Base-by-base conservation (phyloP, 192 early-diverging fungal genomes). In the Rhizoclosmatium globosum region DNA sequence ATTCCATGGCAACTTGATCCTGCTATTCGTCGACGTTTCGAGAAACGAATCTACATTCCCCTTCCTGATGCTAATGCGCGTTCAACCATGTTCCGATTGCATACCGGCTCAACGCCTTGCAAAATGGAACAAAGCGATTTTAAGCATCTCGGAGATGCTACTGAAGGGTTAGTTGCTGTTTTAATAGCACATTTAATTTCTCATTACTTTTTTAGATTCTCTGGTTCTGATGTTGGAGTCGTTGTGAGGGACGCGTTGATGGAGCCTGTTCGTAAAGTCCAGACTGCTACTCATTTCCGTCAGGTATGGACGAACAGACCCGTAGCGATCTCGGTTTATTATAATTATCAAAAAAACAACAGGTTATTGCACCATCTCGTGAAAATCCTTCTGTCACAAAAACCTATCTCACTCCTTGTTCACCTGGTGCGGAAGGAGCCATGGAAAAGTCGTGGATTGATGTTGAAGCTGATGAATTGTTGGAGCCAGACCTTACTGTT, bases 31-130 rank as follows among this genome's bases (percentile, higher is more conserved):
- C 86, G 98, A 81, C 88, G 97, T 91, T 99, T 99, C 74, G 97
- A 99, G 82, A 98, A 95, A 84, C 89, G 98, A 71, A 99, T 99
- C 53, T 99, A 95, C 84, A 99, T 99, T 61, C 96, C 98, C 56
- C 91, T 99, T 68, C 98, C 98, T 1, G 98, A 98, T 38, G 75
- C 87, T 9, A 88, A 91, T 73, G 97, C 96, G 43, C 91, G 98
- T 17, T 91, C 94, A 19, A 89, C 86, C 68, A 95, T 99, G 95
- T 96, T 98, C 86, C 87, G 92, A 80, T 82, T 99, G 76, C 95
- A 99, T 82, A 92, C 98, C 41, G 97, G 98, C 15, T 88, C 93
- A 46, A 98, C 96, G 23, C 95, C 95, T 48, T 95, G 94, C 75
- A 88, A 76, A n/a, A 78, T 99, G 45, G 88, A 83, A 31, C 71